Conservation (phyloP, 2,329 filamentous ascomycete species). For the Penicillium sp. region DNA sequence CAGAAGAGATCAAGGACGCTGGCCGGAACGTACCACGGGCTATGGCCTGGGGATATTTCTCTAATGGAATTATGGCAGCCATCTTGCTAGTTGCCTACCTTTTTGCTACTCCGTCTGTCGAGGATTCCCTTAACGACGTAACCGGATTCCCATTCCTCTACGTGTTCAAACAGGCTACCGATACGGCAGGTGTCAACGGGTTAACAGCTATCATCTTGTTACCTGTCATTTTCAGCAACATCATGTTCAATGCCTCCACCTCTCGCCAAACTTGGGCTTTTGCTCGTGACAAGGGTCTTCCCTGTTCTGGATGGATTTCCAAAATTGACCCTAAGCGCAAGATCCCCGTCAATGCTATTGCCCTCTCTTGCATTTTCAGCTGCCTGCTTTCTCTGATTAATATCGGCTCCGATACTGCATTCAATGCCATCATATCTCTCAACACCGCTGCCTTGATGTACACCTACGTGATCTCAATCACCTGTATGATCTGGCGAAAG, state of each 20-base stretch:
- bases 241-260: slow-evolving; percentile 42
- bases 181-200: slow-evolving; percentile 25
- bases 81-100: slow-evolving; percentile 47
- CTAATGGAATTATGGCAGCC: slow-evolving; percentile 46
- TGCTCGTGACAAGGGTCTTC: slow-evolving; percentile 46
- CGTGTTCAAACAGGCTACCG: slow-evolving; percentile 41
- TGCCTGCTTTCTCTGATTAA: slow-evolving; percentile 51
- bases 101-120: slow-evolving; percentile 33
- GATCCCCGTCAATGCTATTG: slow-evolving; percentile 46
- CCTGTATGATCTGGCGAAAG: slow-evolving; percentile 46
- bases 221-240: slow-evolving; percentile 40
- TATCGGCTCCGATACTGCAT: slow-evolving; percentile 52
- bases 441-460: slow-evolving; percentile 49
- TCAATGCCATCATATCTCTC: slow-evolving; percentile 55
- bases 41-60: slow-evolving; percentile 46
- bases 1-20: slow-evolving; percentile 51
- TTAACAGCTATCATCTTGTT: slow-evolving; percentile 44
- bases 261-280: slow-evolving; percentile 46
- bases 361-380: slow-evolving; percentile 32
- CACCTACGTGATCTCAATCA: slow-evolving; percentile 53
- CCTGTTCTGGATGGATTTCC: slow-evolving; percentile 43
- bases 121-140: slow-evolving; percentile 38
- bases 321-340: slow-evolving; percentile 38
- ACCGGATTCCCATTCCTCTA: slow-evolving; percentile 51
- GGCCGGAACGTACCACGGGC: slow-evolving; percentile 45